Base-by-base conservation (phyloP, 2,329 filamentous ascomycete genomes). In the Bretziella fagacearum region DNA sequence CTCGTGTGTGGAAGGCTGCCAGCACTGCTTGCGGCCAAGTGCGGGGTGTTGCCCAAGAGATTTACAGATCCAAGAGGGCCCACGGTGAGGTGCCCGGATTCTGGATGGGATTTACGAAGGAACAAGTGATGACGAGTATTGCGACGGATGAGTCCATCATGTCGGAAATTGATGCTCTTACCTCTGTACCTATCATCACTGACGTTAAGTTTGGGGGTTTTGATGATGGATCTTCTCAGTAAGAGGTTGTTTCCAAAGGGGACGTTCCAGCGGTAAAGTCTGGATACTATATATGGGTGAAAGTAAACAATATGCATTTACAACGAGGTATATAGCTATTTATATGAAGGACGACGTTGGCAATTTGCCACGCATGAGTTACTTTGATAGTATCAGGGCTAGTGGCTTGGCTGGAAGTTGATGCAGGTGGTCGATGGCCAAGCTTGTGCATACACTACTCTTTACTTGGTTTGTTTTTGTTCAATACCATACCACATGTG, bases 21-120 rank as follows among this genome's bases (percentile, higher is more conserved):
- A 69, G 67, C 37, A 72, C 71, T 10, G 82, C 84, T 2, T 71
- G 81, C 51, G 71, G 70, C 3, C 83, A 91, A 60, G 79, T 93
- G 13, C 78, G 78, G 54, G 75, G 74, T 6, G 82, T 91, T 15
- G 83, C 84, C n/a, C 75, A 82, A 56, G 81, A 86, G 54, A 79
- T 89, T 43, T 79, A 74, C 58, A 67, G 65, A 13, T 62, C 65
- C 37, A 75, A 74, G 64, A 76, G 73, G 63, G 66, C 67, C 39
- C 68, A 68, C 55, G 67, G 72, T 58, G 62, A 62, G 54, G 67
- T 65, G 51, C 68, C 70, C 7, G 62, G 66, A 32, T 71, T 70
- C 61, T 75, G 70, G 72, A 62, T 69, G 13, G 70, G 67, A 6
- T 68, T 69, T 46, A 70, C 67, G 1, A 68, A 70, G 53, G 68